Evolutionary conservation across 2,329 filamentous ascomycete species (phyloP), one percentile per base, ranked within the genome.

Genomic region (Metarhizium brunneum): DNA sequence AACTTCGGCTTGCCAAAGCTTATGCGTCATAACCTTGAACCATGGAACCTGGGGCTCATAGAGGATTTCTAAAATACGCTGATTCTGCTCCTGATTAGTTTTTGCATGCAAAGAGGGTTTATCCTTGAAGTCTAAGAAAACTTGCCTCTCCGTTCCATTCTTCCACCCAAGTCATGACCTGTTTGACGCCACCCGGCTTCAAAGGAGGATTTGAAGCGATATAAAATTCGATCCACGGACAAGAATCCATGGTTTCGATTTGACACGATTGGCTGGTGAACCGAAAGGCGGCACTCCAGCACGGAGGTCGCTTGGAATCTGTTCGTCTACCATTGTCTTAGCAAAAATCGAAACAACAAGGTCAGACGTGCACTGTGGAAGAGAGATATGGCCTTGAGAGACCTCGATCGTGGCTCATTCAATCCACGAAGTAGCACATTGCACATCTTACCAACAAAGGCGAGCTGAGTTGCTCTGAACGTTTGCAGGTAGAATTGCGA

Each of bases 41-140:
- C 67, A 71, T 1, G 69, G 63, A 0, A 65, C 55, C 0, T 69
- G 65, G 1, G 70, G 68, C 30, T 73, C 70, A 36, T 72, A 72
- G 4, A 73, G 60, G 6, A 73, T 60, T 50, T 73, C 71, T 0
- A 64, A 0, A 0, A 69, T 38, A 6, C 63, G 57, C 30, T 55
- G 56, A 30, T 55, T 36, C 53, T 58, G n/a, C 14, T 29, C n/a
- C 8, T 20, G 7, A 11, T 48, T 11, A 48, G 45, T 11, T 16
- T 16, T 48, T 16, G 25, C 13, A 32, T 45, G n/a, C 4, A 6
- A 42, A 42, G 8, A 18, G 25, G 11, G 40, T 18, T 43, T 18
- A 18, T 20, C 18, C 6, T 18, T 2, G 25, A 45, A 13, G 5
- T 29, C 25, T 6, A 30, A 16, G 8, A 6, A 3, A 13, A 52